phyloP scores from a whole-genome alignment of 2,329 filamentous ascomycete genomes.

The Botryotinia globosa region DNA sequence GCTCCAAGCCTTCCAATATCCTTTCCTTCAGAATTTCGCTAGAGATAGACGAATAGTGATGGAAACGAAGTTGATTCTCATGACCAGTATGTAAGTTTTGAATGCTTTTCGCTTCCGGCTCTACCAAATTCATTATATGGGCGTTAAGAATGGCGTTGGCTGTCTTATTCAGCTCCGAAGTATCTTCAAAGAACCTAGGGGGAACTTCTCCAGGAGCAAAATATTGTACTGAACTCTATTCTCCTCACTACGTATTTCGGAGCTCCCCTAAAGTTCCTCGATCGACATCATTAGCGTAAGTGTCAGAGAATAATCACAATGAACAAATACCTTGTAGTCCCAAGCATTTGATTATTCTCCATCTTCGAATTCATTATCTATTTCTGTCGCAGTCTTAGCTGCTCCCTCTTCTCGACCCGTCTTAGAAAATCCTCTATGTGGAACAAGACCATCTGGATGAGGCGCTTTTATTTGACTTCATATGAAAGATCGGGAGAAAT shows the following conservation, averaged over 20 bases:
- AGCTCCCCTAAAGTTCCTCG: conserved; percentile 44
- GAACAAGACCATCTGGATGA: no score
- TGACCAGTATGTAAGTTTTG: conserved; percentile 50
- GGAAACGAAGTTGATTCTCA: conserved; percentile 58
- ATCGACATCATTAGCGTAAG: neutral
- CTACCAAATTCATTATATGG: conserved; percentile 47
- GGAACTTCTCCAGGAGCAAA: conserved; percentile 47
- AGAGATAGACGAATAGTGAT: conserved; percentile 42
- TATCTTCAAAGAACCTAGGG: conserved; percentile 48
- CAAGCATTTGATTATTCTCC: conserved; percentile 26
- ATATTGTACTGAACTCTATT: conserved; percentile 47
- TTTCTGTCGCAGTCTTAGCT: conserved; percentile 41
- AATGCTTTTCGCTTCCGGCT: conserved; percentile 44
- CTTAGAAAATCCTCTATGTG: no score
- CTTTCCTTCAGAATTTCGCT: no score
- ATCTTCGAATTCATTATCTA: conserved; percentile 43
- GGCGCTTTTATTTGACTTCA: no score
- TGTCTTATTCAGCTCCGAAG: conserved; percentile 44
- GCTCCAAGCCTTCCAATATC: no score
- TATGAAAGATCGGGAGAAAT: no score
- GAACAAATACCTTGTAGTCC: neutral
- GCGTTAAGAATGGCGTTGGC: conserved; percentile 44
- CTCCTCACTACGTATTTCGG: conserved; percentile 50
- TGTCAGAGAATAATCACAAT: neutral
- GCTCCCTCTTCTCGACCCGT: no score